phyloP scores from a whole-genome alignment of 495 filamentous ascomycete genomes.

The Penicillium pancosmium region DNA sequence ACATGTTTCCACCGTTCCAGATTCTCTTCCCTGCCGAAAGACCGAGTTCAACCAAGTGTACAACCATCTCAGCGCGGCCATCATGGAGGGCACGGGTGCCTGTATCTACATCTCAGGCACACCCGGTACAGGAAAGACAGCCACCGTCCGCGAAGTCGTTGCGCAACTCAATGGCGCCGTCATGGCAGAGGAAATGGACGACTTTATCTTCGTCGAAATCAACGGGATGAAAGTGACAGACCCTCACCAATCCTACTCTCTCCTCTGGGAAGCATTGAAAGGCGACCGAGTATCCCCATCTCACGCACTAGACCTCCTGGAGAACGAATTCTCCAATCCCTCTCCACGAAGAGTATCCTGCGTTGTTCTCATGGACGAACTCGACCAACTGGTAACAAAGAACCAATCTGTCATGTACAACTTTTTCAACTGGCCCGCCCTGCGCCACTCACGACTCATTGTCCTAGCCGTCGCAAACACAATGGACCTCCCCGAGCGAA shows the following conservation, averaged over 20 bases:
- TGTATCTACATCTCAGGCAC: conserved; percentile 99
- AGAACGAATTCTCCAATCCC: conserved; percentile 88
- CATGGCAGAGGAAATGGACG: conserved; percentile 87
- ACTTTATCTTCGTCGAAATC: conserved; percentile 99
- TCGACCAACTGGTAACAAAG: conserved; percentile 96
- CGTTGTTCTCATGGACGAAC: conserved; percentile 98
- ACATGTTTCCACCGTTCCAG: conserved; percentile 90
- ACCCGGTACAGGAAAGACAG: conserved; percentile 98
- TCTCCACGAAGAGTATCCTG: conserved; percentile 90
- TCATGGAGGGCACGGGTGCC: conserved; percentile 86
- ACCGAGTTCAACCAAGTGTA: conserved; percentile 91
- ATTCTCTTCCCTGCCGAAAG: conserved; percentile 87
- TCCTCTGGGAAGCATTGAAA: conserved; percentile 95
- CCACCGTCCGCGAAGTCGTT: conserved; percentile 94
- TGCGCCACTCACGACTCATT: conserved; percentile 87
- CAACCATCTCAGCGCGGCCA: conserved; percentile 89
- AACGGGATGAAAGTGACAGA: conserved; percentile 99
- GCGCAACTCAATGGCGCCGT: conserved; percentile 85
- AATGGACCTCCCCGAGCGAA: conserved; percentile 97
- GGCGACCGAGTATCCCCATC: conserved; percentile 90
- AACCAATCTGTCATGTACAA: conserved; percentile 99
- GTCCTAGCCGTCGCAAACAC: conserved; percentile 98
- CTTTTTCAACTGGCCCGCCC: conserved; percentile 99
- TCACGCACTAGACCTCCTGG: conserved; percentile 87
- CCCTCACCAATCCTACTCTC: conserved; percentile 91